Percentiles rank a stretch among this genome's conserved stretches.
Evolutionary conservation across 768 basidiomycete genomes (phyloP).

Genomic region (Rickenella mellea): DNA sequence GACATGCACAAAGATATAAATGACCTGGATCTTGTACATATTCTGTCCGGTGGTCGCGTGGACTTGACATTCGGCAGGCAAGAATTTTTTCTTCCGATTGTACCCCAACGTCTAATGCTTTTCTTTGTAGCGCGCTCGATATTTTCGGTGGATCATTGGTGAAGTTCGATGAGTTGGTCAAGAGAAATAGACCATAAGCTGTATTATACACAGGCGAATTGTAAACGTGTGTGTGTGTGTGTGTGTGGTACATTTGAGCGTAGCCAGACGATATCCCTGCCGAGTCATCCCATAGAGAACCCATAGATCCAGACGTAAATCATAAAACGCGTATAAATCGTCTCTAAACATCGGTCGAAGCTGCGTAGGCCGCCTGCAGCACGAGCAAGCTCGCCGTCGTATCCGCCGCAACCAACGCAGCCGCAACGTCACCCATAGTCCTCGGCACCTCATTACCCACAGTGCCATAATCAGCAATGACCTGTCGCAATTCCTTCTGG

Average conservation of each 20-base stretch:
- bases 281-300: neutral
- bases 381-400: conserved; percentile 43
- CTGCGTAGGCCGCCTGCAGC: conserved; percentile 33
- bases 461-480: conserved; percentile 31
- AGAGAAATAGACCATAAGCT: conserved; percentile 14
- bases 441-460: conserved; percentile 52
- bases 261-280: neutral
- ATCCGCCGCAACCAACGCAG: conserved; percentile 51
- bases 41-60: conserved; percentile 73
- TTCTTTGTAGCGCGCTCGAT: conserved; percentile 41
- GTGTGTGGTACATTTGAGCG: neutral
- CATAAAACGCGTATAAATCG: neutral
- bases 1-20: conserved; percentile 44
- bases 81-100: neutral
- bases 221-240: neutral
- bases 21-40: conserved; percentile 75
- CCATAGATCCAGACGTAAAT: neutral
- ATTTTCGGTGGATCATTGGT: conserved; percentile 65
- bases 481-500: conserved; percentile 42
- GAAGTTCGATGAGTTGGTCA: conserved; percentile 44
- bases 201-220: neutral
- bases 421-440: conserved; percentile 70
- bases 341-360: neutral
- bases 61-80: conserved; percentile 84
- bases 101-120: neutral